Base-by-base conservation (phyloP, 139 green algal species). In the Chlorella vulgaris region DNA sequence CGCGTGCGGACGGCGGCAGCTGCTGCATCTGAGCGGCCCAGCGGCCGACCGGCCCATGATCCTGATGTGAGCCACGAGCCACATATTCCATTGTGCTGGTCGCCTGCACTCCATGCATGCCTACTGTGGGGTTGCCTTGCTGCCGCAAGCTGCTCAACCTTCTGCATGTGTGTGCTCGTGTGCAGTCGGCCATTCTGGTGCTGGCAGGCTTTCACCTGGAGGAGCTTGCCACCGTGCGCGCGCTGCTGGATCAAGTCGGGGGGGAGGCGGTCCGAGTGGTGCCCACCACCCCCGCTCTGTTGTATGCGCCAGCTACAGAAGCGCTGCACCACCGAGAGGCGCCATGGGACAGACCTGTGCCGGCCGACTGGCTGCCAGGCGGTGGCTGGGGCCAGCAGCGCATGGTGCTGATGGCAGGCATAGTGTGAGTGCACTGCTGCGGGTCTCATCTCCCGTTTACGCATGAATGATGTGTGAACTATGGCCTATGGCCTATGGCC, bases 321-420 rank as follows among this genome's bases (percentile, higher is more conserved):
- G 65, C 51, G 26, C 47, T 83, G 28, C 15, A 10, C 24, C 3
- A 26, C 6, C 77, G 35, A 1, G 65, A 87, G 77, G 77, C 83
- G 0, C n/a, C 43, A 0, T 87, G 83, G 83, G 55, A 80, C 31
- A 29, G 19, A 28, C 65, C 77, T 33, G 42, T 76, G 35, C 67
- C 76, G 1, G 28, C 7, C 26, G 53, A 81, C 8, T 87, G 77
- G 77, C 6, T 68, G 58, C 24, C 67, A 3, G 83, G 83, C 42
- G 83, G 83, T 58, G 83, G 83, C 13, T 87, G 83, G 83, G 83
- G 83, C 36, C 66, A 81, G 55, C 31, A 66, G 80, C 75, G 42
- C 33, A 77, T 81, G 47, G 51, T 67, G 31, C 74, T 87, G 7
- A 75, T 87, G 29, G 43, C 70, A n/a, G 78, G 73, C 36, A 50